Evolutionary conservation across 1,284 basidiomycete species (phyloP), one percentile per base, ranked within the genome.

Genomic region (Inonotus obliquus): DNA sequence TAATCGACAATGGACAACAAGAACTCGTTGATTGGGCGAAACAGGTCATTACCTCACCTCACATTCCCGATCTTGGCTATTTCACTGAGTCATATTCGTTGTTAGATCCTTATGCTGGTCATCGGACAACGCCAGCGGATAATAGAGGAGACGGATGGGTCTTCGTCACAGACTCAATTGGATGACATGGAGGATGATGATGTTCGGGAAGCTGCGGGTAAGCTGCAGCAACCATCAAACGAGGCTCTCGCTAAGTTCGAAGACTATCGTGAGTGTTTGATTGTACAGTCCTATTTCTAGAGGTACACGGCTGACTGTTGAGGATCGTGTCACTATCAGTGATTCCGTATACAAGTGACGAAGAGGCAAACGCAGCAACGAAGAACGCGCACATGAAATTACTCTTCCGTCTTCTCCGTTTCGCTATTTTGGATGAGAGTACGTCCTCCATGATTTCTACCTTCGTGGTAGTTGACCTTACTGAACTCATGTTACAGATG

Each of bases 371-470:
- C n/a, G 91, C 89, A 0, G 88, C 88, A 0, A 87, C 86, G 25
- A 87, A 84, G 68, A 86, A 96, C 69, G 77, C 86, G 3, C 81
- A 89, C 60, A 76, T 97, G 64, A 94, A 94, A 69, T 81, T 97
- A 9, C 73, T 98, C 65, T 89, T 96, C 72, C 83, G 86, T 32
- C 74, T 94, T 17, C 76, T 85, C 27, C 83, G 84, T 60, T 92
- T 90, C 71, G 76, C 75, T 65, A 77, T 86, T 57, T 70, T 81
- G 37, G 79, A 84, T 59, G 82, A 90, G 71, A 82, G 91, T 89
- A 62, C 56, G 71, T 65, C 14, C 71, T 65, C 25, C 48, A 56
- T 38, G 41, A 21, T 27, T 32, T 9, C 57, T 66, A 19, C 4
- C 19, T 4, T 32, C 9, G n/a, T 27, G 48, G 17, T 32, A 39